Conservation (phyloP, 1,284 basidiomycete species). For the Schizopora paradoxa region DNA sequence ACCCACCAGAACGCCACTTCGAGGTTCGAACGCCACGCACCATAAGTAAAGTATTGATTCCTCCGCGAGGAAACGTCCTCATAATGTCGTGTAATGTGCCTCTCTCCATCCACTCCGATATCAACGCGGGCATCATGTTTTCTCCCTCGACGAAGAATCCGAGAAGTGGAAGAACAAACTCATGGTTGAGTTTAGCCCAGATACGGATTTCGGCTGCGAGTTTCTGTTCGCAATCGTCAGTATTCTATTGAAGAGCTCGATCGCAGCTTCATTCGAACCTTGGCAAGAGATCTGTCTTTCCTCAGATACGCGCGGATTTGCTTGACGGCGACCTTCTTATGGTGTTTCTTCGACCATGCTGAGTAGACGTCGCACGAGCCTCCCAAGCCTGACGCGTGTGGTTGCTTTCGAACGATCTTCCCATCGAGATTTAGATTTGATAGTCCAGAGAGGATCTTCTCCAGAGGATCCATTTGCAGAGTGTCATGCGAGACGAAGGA, state of each 20-base stretch:
- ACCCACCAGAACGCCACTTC: neutral
- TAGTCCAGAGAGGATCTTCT: too few species aligned
- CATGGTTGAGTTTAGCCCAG: conserved; percentile 4
- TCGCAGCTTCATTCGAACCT: neutral
- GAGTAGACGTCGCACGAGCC: conserved; percentile 3
- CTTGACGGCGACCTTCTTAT: conserved; percentile 1
- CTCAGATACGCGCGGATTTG: neutral
- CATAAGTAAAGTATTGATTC: too few species aligned
- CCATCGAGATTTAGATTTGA: conserved; percentile 1
- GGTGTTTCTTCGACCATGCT: neutral
- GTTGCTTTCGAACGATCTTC: neutral
- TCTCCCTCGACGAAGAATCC: conserved; percentile 3
- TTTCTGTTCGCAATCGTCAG: neutral
- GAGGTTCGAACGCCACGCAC: neutral
- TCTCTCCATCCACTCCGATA: conserved; percentile 8
- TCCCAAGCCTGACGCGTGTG: neutral
- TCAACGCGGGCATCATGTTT: conserved; percentile 2
- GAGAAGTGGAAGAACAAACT: conserved; percentile 5
- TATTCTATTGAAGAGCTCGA: neutral
- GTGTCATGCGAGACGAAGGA: too few species aligned
- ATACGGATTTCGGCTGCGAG: conserved; percentile 5
- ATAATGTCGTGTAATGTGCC: conserved; percentile 3
- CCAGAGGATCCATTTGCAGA: too few species aligned
- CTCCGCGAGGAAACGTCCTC: neutral
- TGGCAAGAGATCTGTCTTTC: neutral